A percentile compares a stretch with the other conserved stretches of the same genome.
Evolutionary conservation across 805 yeast genomes (phyloP).

Genomic region (Phaffomyces opuntiae): DNA sequence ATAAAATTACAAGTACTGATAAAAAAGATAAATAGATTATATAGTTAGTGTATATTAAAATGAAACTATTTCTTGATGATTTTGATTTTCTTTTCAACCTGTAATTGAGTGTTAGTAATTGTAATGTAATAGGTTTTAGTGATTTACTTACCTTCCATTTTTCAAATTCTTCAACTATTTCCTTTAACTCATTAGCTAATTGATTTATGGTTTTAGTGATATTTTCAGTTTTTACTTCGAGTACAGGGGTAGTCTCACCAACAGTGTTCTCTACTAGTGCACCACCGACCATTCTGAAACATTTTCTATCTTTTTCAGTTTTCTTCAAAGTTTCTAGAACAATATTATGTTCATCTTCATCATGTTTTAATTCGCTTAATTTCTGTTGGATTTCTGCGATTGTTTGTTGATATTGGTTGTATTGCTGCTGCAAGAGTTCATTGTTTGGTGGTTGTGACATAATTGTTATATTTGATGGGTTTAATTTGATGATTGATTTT

Average conservation of each 20-base stretch:
- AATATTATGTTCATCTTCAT: conserved; percentile 40
- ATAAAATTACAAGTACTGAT: conserved; percentile 7
- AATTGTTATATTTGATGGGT: neutral
- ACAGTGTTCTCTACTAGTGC: conserved; percentile 80
- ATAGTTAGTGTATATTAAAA: neutral
- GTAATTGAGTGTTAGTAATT: conserved; percentile 2
- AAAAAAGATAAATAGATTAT: conserved; percentile 19
- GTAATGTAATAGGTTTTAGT: no score
- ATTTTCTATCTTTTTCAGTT: conserved; percentile 56
- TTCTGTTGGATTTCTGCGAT: conserved; percentile 40
- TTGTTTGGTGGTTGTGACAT: conserved; percentile 2
- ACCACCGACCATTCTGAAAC: conserved; percentile 92
- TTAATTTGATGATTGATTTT: neutral
- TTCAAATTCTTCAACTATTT: conserved; percentile 31
- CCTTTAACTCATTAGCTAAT: conserved; percentile 28
- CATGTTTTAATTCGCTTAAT: conserved; percentile 40
- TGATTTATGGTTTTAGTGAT: conserved; percentile 29
- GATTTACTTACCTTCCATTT: conserved; percentile 31
- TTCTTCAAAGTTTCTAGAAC: conserved; percentile 52
- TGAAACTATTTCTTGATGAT: conserved; percentile 8
- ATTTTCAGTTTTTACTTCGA: conserved; percentile 50
- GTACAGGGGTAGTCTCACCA: conserved; percentile 60
- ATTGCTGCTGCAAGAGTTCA: conserved; percentile 39
- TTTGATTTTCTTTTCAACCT: conserved; percentile 12
- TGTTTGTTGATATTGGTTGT: conserved; percentile 45